A percentile compares a stretch with the other conserved stretches of the same genome.
phyloP scores from a whole-genome alignment of 148 eudicot species.

The Arctostaphylos glauca region DNA sequence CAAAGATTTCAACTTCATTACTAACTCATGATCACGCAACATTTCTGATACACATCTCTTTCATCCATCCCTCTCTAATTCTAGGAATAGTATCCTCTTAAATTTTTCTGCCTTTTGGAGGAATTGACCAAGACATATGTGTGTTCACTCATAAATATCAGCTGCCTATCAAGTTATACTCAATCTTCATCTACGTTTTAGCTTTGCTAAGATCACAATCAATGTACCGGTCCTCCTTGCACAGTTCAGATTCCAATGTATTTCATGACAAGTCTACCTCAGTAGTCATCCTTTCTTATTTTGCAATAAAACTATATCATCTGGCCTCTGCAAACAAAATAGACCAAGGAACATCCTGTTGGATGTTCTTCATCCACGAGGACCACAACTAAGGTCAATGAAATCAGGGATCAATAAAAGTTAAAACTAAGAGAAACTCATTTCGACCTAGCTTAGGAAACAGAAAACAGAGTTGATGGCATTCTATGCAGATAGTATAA shows the following conservation, averaged over 20 bases:
- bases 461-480: neutral
- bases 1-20: neutral
- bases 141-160: neutral
- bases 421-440: neutral
- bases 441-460: neutral
- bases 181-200: neutral
- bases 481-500: neutral
- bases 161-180: neutral
- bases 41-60: neutral
- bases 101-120: neutral
- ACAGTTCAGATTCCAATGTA: neutral
- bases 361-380: neutral
- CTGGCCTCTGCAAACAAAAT: neutral
- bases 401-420: neutral
- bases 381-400: neutral
- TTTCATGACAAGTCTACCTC: neutral
- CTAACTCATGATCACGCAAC: neutral
- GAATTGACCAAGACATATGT: neutral
- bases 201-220: neutral
- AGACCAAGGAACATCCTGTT: slow-evolving; percentile 2
- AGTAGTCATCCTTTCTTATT: neutral
- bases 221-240: neutral
- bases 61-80: neutral
- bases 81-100: neutral
- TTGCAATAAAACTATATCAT: neutral